Base-by-base conservation (phyloP, 1,284 basidiomycete genomes). In the Ustanciosporium gigantosporum region DNA sequence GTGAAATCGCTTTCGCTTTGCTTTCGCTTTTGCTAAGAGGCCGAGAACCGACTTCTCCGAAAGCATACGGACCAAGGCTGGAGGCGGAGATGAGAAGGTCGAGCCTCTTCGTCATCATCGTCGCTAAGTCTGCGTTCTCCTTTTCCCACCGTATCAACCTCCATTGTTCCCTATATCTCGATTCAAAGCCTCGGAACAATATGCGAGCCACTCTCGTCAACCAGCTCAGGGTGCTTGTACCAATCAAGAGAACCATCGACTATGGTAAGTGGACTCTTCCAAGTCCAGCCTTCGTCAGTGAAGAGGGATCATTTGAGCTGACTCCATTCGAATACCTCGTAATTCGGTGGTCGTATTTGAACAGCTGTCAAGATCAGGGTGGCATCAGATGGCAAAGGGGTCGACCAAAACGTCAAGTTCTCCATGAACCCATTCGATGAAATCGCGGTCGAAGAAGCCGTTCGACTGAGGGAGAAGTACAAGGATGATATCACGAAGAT, bases 371-470 rank as follows among this genome's bases (percentile, higher is more conserved):
- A 76, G 69, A 75, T 77, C 58, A 70, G 75, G 20, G 72, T 76
- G 25, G 68, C 67, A 6, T 70, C 74, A 40, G 75, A 76, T 36
- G 74, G 74, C 24, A 77, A 76, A 59, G 71, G 74, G 29, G 74
- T 77, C 23, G 75, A 76, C 58, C 70, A 70, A 25, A 75, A 76
- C 34, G 75, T 75, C 50, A 76, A 77, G 65, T 72, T 76, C 58
- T 68, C 70, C 41, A 75, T 76, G 71, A 96, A 79, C 73, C 77
- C 77, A 1, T 79, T 79, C 56, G 77, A 79, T 52, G 77, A 79
- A 51, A 78, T 79, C 45, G 94, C 95, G 44, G 90, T 98, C 39
- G 94, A 99, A 81, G 95, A 98, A 80, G 94, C 95, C 43, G 87
- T 98, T 46, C 87, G 92, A 47, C 82, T 97, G 37, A 88, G 91